phyloP scores from a whole-genome alignment of 352 stramenopile genomes.

The Pythium oligandrum region DNA sequence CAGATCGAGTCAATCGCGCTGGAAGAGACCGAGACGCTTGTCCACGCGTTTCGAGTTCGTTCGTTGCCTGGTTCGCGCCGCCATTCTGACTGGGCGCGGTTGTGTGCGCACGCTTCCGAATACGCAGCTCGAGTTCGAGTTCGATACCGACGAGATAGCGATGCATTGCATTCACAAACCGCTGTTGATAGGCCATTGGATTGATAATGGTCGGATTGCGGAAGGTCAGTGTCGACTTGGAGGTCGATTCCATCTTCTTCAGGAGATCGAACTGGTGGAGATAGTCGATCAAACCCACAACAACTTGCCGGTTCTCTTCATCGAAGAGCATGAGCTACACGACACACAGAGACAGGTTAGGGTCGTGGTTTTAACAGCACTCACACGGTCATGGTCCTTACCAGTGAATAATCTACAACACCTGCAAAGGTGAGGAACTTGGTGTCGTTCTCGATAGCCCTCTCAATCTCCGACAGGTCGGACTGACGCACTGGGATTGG shows the following conservation, averaged over 20 bases:
- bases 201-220: conserved; percentile 83
- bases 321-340: conserved; percentile 74
- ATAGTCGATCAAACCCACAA: conserved; percentile 83
- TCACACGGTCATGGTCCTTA: conserved; percentile 22
- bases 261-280: conserved; percentile 87
- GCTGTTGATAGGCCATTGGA: conserved; percentile 67
- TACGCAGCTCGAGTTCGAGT: conserved; percentile 62
- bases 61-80: too few relatives aligned
- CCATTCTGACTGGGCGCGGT: neutral
- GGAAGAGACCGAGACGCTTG: neutral
- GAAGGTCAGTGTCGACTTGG: conserved; percentile 80
- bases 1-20: neutral
- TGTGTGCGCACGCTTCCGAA: conserved; percentile 34
- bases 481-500: conserved; percentile 66
- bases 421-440: conserved; percentile 63
- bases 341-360: neutral
- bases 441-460: conserved; percentile 75
- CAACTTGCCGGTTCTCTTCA: conserved; percentile 65
- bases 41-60: too few relatives aligned
- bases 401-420: conserved; percentile 85
- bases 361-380: neutral
- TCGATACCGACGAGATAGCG: conserved; percentile 81
- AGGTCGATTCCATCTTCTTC: conserved; percentile 88
- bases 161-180: conserved; percentile 82
- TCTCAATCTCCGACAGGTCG: conserved; percentile 55